Percentiles rank a stretch among this genome's conserved stretches.
These are phyloP conservation scores for Saccharomycopsis capsularis DNA, from an alignment of 805 yeast genomes.

Conservation along the genomic window DNA sequence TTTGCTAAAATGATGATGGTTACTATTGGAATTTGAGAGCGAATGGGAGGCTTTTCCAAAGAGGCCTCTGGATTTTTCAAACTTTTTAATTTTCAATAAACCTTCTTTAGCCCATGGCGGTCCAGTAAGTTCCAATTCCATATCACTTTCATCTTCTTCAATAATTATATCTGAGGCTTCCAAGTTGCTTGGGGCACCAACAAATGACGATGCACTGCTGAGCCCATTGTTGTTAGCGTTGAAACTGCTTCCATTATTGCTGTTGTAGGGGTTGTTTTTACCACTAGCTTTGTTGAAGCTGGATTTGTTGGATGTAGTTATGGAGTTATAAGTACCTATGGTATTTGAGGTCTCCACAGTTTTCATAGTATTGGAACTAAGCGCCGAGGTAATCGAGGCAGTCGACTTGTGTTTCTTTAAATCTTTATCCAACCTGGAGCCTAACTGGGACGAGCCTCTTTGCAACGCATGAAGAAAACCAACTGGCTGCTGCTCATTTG, in stretches of 20 bases:
- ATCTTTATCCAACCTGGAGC: constrained; percentile 4
- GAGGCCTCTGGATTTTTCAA: constrained; percentile 17
- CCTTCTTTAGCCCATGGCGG: constrained; percentile 81
- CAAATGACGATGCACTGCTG: constrained; percentile 7
- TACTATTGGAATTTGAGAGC: background rate
- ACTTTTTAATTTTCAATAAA: constrained; percentile 33
- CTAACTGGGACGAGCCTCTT: constrained; percentile 9
- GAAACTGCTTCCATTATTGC: background rate
- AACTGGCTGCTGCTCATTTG: constrained; percentile 18
- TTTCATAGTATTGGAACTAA: constrained; percentile 16
- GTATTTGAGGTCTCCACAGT: constrained; percentile 18
- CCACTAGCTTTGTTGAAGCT: background rate
- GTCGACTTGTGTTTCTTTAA: constrained; percentile 14
- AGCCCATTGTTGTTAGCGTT: background rate
- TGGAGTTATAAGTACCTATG: constrained; percentile 13
- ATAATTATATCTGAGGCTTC: constrained; percentile 15
- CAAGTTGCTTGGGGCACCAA: background rate
- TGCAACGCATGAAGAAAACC: constrained; percentile 21
- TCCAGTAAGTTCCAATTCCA: constrained; percentile 57
- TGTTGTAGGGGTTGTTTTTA: background rate
- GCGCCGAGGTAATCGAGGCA: constrained; percentile 19
- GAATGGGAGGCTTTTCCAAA: constrained; percentile 8
- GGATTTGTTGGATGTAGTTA: constrained; percentile 7
- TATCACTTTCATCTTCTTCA: constrained; percentile 43
- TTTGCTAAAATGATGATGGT: constrained; percentile 12